Conservation (phyloP, 352 stramenopile genomes). For the Globisporangium okanoganense region DNA sequence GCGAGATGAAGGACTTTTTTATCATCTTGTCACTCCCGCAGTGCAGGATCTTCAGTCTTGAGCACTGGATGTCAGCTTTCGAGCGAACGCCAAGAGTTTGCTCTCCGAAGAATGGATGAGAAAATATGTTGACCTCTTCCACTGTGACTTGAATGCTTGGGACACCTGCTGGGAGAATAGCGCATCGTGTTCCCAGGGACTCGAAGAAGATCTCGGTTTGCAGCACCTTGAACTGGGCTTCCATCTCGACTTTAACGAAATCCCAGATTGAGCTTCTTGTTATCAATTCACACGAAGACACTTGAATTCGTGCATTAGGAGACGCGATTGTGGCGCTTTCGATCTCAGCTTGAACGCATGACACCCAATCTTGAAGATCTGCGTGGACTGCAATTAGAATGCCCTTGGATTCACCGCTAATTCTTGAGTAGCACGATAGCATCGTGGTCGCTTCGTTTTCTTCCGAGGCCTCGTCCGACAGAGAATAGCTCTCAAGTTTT, state of each 20-base stretch:
- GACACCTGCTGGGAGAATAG: constrained; percentile 40
- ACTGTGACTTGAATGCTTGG: constrained; percentile 38
- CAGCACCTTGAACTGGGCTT: constrained; percentile 58
- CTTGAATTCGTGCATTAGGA: background rate
- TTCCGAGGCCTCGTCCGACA: background rate
- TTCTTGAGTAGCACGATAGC: constrained; percentile 1
- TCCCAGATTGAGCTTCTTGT: constrained; percentile 1
- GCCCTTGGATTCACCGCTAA: constrained; percentile 13
- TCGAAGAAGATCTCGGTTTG: constrained; percentile 38
- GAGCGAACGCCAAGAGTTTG: constrained; percentile 57
- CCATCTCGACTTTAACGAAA: constrained; percentile 32
- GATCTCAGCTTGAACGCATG: constrained; percentile 13
- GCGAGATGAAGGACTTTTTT: constrained; percentile 43
- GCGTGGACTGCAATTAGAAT: background rate
- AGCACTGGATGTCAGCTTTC: constrained; percentile 59
- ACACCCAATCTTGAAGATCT: constrained; percentile 17
- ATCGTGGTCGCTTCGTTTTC: background rate
- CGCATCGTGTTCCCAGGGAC: constrained; percentile 31
- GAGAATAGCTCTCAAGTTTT: constrained; percentile 4
- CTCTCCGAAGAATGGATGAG: constrained; percentile 45
- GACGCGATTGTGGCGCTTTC: background rate
- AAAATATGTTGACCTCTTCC: constrained; percentile 56
- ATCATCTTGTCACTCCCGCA: constrained; percentile 15
- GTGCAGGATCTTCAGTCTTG: constrained; percentile 47
- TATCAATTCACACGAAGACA: background rate